Conservation (phyloP, 441 rosid genomes). For the Capsella rubella region DNA sequence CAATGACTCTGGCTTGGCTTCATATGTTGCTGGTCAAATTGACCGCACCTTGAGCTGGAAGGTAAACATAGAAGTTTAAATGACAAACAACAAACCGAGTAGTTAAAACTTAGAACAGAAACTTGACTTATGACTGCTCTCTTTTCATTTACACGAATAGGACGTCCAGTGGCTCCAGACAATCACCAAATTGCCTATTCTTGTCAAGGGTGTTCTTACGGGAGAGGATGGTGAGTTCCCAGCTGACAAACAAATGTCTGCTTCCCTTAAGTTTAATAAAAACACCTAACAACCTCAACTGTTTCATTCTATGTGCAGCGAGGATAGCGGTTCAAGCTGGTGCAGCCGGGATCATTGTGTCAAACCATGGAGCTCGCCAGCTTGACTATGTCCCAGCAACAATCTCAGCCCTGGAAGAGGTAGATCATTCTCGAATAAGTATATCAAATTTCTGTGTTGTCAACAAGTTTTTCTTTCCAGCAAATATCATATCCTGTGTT, state of each 20-base stretch:
- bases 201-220: constrained; percentile 91
- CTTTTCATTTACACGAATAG: constrained; percentile 36
- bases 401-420: constrained; percentile 95
- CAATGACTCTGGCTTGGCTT: constrained; percentile 64
- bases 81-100: constrained; percentile 6
- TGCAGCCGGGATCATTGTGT: constrained; percentile 93
- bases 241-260: constrained; percentile 9
- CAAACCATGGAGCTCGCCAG: constrained; percentile 99
- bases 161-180: constrained; percentile 74
- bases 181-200: constrained; percentile 67
- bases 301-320: constrained; percentile 56
- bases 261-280: not conserved
- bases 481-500: constrained; percentile 10
- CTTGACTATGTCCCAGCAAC: constrained; percentile 96
- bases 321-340: constrained; percentile 81
- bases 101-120: not conserved
- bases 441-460: constrained; percentile 3
- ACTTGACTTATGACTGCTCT: constrained; percentile 1
- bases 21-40: constrained; percentile 71
- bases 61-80: constrained; percentile 37
- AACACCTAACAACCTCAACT: constrained; percentile 4
- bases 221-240: constrained; percentile 77
- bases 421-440: constrained; percentile 31
- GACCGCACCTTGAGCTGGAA: constrained; percentile 72
- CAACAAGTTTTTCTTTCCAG: not conserved